Percentiles rank a stretch among this genome's conserved stretches.
Evolutionary conservation across 768 basidiomycete species (phyloP).

Genomic region (Chalciporus sphaerocephalus): DNA sequence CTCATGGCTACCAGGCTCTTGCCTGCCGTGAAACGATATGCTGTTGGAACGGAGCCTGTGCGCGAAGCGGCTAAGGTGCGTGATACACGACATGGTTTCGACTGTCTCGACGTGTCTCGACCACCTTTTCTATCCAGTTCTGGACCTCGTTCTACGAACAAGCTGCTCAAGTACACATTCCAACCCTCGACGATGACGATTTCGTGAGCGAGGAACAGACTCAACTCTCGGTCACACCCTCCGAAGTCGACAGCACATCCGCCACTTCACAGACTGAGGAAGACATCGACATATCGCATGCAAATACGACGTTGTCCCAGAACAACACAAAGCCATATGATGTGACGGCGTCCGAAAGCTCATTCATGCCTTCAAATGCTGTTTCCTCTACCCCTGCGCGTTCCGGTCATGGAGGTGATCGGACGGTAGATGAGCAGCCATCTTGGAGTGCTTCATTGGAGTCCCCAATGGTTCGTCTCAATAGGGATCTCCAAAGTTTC

Average conservation of each 20-base stretch:
- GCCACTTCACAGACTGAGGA: conserved; percentile 11
- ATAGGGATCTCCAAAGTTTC: conserved; percentile 57
- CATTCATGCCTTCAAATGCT: conserved; percentile 71
- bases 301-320: conserved; percentile 11
- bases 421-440: conserved; percentile 44
- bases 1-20: conserved; percentile 74
- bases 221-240: conserved; percentile 23
- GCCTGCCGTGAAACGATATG: conserved; percentile 87
- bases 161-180: conserved; percentile 83
- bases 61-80: conserved; percentile 85
- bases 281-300: conserved; percentile 7
- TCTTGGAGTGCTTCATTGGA: conserved; percentile 76
- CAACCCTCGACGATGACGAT: conserved; percentile 67
- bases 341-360: conserved; percentile 55
- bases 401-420: conserved; percentile 30
- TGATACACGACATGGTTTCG: neutral
- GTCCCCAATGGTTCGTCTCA: conserved; percentile 65
- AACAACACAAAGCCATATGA: conserved; percentile 24
- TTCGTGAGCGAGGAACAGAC: conserved; percentile 49
- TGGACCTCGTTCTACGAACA: conserved; percentile 97
- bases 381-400: conserved; percentile 76
- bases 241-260: conserved; percentile 8
- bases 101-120: neutral
- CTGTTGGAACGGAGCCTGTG: conserved; percentile 81
- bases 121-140: conserved; percentile 49